A percentile compares a stretch with the other conserved stretches of the same genome.
Conservation (phyloP, 108 stramenopile species). For the Discostella pseudostelligera region DNA sequence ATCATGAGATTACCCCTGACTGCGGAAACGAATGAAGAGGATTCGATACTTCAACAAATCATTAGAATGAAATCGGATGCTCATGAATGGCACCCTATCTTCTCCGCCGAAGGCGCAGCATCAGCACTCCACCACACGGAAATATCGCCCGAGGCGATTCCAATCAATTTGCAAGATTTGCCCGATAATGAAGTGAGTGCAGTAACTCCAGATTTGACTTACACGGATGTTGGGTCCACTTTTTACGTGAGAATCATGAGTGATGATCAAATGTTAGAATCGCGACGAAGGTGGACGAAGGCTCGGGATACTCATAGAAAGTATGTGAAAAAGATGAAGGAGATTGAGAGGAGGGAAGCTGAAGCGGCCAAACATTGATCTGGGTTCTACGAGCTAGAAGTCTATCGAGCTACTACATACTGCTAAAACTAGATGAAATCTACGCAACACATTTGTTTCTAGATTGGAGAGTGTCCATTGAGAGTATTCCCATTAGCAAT, state of each 20-base stretch:
- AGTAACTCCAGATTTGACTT: conserved; percentile 11
- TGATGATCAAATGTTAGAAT: conserved; percentile 39
- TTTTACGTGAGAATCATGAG: conserved; percentile 52
- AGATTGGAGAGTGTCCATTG: no score
- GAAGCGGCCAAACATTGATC: no score
- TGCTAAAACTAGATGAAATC: no score
- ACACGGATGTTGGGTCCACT: conserved; percentile 14
- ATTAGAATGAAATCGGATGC: conserved; percentile 52
- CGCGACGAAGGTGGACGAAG: conserved; percentile 34
- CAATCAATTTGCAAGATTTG: conserved; percentile 28
- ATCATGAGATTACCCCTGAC: conserved; percentile 25
- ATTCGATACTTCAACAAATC: conserved; percentile 25
- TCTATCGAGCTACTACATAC: no score
- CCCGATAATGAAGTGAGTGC: conserved; percentile 34
- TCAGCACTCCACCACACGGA: conserved; percentile 27
- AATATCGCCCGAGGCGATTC: conserved; percentile 28
- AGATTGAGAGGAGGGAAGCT: not conserved
- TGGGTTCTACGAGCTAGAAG: no score
- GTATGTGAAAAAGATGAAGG: conserved; percentile 2
- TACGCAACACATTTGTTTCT: no score
- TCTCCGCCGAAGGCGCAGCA: conserved; percentile 23
- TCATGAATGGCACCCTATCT: conserved; percentile 74
- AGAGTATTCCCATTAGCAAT: no score
- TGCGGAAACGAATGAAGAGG: conserved; percentile 12
- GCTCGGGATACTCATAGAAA: conserved; percentile 37